phyloP scores from a whole-genome alignment of 2,329 filamentous ascomycete genomes.

The Colletotrichum aenigma region DNA sequence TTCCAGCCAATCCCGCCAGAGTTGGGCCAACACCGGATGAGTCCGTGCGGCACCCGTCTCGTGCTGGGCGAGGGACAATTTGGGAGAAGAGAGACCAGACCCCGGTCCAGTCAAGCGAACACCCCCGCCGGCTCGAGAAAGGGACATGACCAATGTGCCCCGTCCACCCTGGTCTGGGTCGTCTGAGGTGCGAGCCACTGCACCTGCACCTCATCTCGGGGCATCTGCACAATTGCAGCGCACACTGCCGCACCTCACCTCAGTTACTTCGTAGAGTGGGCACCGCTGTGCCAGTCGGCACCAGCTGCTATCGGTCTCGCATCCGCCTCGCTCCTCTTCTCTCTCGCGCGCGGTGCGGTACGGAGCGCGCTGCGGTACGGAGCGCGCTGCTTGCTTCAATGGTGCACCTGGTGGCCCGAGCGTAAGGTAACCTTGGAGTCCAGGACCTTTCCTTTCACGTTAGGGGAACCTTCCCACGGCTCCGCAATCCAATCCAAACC shows the following conservation, averaged over 20 bases:
- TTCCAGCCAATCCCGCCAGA: slow-evolving; percentile 14
- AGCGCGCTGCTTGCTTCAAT: slow-evolving; percentile 4
- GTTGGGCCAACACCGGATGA: neutral
- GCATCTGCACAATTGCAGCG: neutral
- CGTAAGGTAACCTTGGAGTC: slow-evolving; percentile 11
- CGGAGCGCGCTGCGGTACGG: neutral
- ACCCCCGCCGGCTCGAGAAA: neutral
- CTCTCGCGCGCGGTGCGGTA: neutral
- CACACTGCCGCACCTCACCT: neutral
- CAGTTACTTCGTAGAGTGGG: neutral
- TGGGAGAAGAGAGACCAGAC: neutral
- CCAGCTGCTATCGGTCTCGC: neutral
- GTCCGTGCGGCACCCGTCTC: slow-evolving; percentile 8
- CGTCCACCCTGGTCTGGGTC: neutral
- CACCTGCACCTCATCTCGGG: neutral
- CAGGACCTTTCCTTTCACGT: slow-evolving; percentile 17
- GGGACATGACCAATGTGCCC: neutral
- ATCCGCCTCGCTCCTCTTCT: neutral
- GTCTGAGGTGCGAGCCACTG: neutral
- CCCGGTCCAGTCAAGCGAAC: neutral
- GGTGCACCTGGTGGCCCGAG: slow-evolving; percentile 11
- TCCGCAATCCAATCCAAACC: slow-evolving; percentile 18
- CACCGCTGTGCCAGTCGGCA: neutral
- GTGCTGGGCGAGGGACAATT: neutral
- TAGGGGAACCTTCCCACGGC: slow-evolving; percentile 16